These are phyloP conservation scores for Gastrolobium bilobum DNA, from an alignment of 306 rosid genomes.

Conservation along the genomic window DNA sequence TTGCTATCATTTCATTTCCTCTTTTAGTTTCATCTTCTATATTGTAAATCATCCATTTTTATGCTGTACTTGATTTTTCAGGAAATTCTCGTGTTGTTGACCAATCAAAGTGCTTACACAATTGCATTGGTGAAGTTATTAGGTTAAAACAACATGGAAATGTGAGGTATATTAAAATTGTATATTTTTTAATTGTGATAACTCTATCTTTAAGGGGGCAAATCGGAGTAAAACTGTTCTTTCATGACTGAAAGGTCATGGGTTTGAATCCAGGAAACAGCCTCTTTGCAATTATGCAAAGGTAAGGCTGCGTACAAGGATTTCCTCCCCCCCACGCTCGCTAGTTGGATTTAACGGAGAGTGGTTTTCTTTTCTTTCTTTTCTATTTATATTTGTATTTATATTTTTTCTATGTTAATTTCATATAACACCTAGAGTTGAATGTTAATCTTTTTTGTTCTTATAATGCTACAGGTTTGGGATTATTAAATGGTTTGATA, in stretches of 20 bases:
- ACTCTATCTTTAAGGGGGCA: background rate
- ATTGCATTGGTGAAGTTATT: constrained; percentile 85
- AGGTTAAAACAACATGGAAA: constrained; percentile 62
- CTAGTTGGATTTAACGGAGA: no score
- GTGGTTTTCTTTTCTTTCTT: no score
- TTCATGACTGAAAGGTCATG: no score
- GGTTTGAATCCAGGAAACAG: no score
- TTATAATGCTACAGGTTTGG: constrained; percentile 72
- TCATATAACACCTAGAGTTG: constrained; percentile 1
- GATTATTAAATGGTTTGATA: constrained; percentile 72
- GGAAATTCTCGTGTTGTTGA: constrained; percentile 64
- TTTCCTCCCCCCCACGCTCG: no score
- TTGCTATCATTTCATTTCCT: constrained; percentile 5
- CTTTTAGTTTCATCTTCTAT: constrained; percentile 30
- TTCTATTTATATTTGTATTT: background rate
- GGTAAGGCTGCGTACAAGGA: no score
- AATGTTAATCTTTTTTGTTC: constrained; percentile 19
- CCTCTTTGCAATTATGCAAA: no score
- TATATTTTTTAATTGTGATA: constrained; percentile 16
- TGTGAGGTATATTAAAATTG: constrained; percentile 62
- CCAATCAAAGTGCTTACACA: constrained; percentile 52
- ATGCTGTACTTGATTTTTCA: constrained; percentile 43
- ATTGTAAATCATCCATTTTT: background rate
- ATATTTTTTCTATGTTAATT: background rate
- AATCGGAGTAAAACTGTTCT: no score